A percentile compares a stretch with the other conserved stretches of the same genome.
These are phyloP conservation scores for Corynascus novoguineensis DNA, from an alignment of 495 filamentous ascomycete species.

Conservation along the genomic window DNA sequence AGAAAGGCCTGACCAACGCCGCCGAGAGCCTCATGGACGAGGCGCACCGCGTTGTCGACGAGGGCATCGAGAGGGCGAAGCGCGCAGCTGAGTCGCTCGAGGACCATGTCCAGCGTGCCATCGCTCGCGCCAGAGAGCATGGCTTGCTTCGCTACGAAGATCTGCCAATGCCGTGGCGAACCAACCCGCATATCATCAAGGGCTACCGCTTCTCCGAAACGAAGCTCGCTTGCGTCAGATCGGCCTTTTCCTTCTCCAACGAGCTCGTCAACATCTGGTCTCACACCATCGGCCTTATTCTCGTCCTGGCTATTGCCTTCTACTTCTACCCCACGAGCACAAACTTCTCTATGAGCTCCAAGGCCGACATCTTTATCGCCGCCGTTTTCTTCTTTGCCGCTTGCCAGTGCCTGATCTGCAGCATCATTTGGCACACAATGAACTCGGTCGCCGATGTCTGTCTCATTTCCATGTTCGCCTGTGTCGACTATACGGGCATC, in stretches of 20 bases:
- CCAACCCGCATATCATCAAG: slow-evolving; percentile 85
- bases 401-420: slow-evolving; percentile 92
- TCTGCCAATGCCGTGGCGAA: slow-evolving; percentile 83
- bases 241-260: slow-evolving; percentile 78
- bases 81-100: slow-evolving; percentile 69
- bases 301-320: slow-evolving; percentile 86
- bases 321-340: slow-evolving; percentile 88
- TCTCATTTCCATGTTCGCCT: slow-evolving; percentile 91
- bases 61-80: slow-evolving; percentile 72
- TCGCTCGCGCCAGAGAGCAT: slow-evolving; percentile 69
- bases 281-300: slow-evolving; percentile 77
- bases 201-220: slow-evolving; percentile 92
- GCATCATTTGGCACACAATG: slow-evolving; percentile 97
- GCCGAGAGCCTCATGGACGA: slow-evolving; percentile 68
- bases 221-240: slow-evolving; percentile 79
- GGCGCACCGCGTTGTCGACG: slow-evolving; percentile 69
- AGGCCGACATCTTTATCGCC: slow-evolving; percentile 79
- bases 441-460: slow-evolving; percentile 85
- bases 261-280: slow-evolving; percentile 98
- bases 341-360: slow-evolving; percentile 81
- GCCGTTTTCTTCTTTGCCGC: slow-evolving; percentile 96
- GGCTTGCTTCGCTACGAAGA: slow-evolving; percentile 85
- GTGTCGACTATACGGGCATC: slow-evolving; percentile 98
- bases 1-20: slow-evolving; percentile 56
- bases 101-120: slow-evolving; percentile 74